Evolutionary conservation across 129 eudicot genomes (phyloP), one percentile per base, ranked within the genome.

Genomic region (Flaveria sonorensis): DNA sequence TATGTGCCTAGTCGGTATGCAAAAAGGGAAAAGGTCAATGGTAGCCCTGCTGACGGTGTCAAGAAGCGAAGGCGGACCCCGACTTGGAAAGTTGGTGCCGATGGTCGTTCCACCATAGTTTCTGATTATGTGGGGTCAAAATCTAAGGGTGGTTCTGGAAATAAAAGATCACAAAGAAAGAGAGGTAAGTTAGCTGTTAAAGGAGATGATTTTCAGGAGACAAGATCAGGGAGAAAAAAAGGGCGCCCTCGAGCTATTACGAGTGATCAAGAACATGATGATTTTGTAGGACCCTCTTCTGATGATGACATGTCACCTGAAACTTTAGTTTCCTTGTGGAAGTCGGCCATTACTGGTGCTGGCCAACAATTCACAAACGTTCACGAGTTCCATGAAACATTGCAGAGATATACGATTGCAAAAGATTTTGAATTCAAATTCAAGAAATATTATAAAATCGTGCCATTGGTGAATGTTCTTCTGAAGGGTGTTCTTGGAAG

Each of bases 401-500:
- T 91, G 81, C 89, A 85, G 70, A 89, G 85, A 66, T 88, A 88
- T 56, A 87, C 97, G 1, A 78, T 88, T 42, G 94, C 94, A 52
- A 85, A 91, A 70, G 87, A 86, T 32, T 88, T 91, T 76, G 87
- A 73, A 3, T 91, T 79, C 72, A 87, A 66, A 75, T 64, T 87
- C 75, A 86, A 83, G 79, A 91, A 88, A 83, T 87, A 87, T 14
- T 90, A 88, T 57, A 75, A 81, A 77, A 42, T 50, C 90, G 89
- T 80, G 97, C 80, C 14, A 68, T 81, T 80, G 92, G 88, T 21
- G 74, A 42, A 45, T 91, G 97, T 85, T 84, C 84, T 55, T 84
- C 80, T 30, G 87, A 83, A 20, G 89, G 94, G 47, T 91, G 97
- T 83, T 79, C 94, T 50, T 91, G 97, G 97, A 91, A 64, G 77